Base-by-base conservation (phyloP, 2,329 filamentous ascomycete genomes). In the Curvularia verruculosa region DNA sequence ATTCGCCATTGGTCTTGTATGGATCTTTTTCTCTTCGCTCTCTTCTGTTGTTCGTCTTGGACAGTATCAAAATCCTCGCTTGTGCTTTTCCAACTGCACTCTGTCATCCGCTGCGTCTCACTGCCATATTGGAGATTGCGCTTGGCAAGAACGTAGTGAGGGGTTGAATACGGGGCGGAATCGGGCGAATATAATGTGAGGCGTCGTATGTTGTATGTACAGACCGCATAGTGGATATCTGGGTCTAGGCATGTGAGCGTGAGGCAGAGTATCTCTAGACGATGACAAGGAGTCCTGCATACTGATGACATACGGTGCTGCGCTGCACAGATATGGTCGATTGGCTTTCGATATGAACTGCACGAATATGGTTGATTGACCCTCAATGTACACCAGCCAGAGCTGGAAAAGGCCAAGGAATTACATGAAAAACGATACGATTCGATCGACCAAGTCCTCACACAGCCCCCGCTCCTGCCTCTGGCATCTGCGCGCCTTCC, bases 391-490 rank as follows among this genome's bases (percentile, higher is more conserved):
- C 5, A 21, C 3, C 13, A 40, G 9, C 6, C 2, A 10, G 3
- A 8, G 18, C 26, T 19, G 1, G 15, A 12, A 7, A n/a, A 29
- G 2, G 15, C 4, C 1, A 34, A 7, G 15, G 31, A 15, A 5
- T 34, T n/a, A 8, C 28, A n/a, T 18, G 21, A 26, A n/a, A n/a
- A n/a, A n/a, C n/a, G 8, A 34, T 23, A 4, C 1, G 13, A 34
- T 13, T 5, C 29, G 23, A n/a, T 37, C n/a, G 18, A 34, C 13
- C 19, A n/a, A n/a, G n/a, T n/a, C 8, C 79, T 45, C 46, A 70
- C 10, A 71, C 58, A 29, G 66, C 62, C 18, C 68, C 66, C 50
- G 50, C 52, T 1, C 51, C 64, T 26, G 57, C 65, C 7, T 65
- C 58, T 12, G 60, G 57, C 10, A 67, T 52, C 46, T 61, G 52